phyloP scores from a whole-genome alignment of 139 green algal genomes.

The Asterochloris erici region DNA sequence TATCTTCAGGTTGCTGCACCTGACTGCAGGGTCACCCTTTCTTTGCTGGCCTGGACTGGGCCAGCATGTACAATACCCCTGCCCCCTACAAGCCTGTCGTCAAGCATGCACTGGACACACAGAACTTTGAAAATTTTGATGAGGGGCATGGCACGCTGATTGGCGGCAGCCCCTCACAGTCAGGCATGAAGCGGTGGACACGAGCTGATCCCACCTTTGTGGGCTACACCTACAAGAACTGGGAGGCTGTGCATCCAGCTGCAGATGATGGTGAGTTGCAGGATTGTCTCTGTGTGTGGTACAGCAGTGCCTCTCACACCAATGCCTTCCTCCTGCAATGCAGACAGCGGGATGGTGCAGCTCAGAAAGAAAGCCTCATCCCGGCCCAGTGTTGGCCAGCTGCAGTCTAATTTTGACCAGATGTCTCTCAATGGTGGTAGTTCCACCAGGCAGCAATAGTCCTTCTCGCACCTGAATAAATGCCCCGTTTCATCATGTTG shows the following conservation, averaged over 20 bases:
- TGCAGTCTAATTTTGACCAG: slow-evolving; percentile 48
- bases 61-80: slow-evolving; percentile 49
- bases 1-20: neutral
- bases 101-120: slow-evolving; percentile 89
- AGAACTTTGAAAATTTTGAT: slow-evolving; percentile 98
- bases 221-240: slow-evolving; percentile 98
- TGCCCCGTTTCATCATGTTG: too few relatives aligned
- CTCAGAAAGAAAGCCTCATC: slow-evolving; percentile 28
- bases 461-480: too few relatives aligned
- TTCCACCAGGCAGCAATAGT: too few relatives aligned
- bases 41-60: slow-evolving; percentile 88
- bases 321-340: neutral
- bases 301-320: neutral
- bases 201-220: slow-evolving; percentile 89
- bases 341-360: slow-evolving; percentile 14
- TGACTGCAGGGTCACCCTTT: slow-evolving; percentile 77
- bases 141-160: slow-evolving; percentile 39
- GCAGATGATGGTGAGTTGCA: slow-evolving; percentile 8
- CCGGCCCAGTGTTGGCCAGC: slow-evolving; percentile 32
- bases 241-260: slow-evolving; percentile 66
- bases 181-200: slow-evolving; percentile 20
- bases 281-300: neutral
- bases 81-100: slow-evolving; percentile 81
- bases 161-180: slow-evolving; percentile 4
- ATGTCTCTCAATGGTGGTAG: neutral